Evolutionary conservation across 371 early-diverging fungal genomes (phyloP), one percentile per base, ranked within the genome.

Genomic region (Syncephalis plumigaleata): DNA sequence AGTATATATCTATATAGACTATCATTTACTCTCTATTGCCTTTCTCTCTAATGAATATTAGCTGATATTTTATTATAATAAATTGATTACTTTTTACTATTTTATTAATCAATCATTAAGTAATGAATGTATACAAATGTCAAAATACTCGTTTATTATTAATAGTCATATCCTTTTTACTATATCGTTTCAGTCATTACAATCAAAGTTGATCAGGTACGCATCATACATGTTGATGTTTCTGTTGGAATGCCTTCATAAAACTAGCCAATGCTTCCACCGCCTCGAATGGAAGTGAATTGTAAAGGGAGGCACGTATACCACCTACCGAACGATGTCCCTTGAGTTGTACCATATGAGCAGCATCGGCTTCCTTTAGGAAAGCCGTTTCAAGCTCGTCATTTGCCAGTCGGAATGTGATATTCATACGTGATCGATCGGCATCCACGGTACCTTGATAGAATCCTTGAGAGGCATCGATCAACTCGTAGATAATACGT

Each of bases 321-420:
- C 98, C 98, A 45, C 96, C 97, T 3, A 82, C 75, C 26, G 79
- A 81, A 51, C 96, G 87, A 67, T 97, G 98, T 1, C 98, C 98
- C 45, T 84, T 82, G 52, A 97, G 69, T 56, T 91, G 89, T 43
- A 85, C 64, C 77, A 94, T 74, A 11, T 77, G 70, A 47, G 55
- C 64, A 27, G 67, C 72, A 55, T 84, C 86, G 0, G 92, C 90
- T 17, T 74, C 80, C 42, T 72, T 65, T 11, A 91, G 56, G 53
- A 97, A 94, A 49, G 70, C 63, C 24, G 67, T 63, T 61, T 95
- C 93, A 36, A 91, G 67, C 27, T 70, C 83, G 40, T 73, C 63
- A 3, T 55, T 66, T n/a, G 71, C 50, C 46, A 91, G 65, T 42
- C 75, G 71, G 58, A 93, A 91, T 13, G 87, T 84, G 8, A 91